phyloP scores from a whole-genome alignment of 257 asterid genomes.

The Salvia splendens region DNA sequence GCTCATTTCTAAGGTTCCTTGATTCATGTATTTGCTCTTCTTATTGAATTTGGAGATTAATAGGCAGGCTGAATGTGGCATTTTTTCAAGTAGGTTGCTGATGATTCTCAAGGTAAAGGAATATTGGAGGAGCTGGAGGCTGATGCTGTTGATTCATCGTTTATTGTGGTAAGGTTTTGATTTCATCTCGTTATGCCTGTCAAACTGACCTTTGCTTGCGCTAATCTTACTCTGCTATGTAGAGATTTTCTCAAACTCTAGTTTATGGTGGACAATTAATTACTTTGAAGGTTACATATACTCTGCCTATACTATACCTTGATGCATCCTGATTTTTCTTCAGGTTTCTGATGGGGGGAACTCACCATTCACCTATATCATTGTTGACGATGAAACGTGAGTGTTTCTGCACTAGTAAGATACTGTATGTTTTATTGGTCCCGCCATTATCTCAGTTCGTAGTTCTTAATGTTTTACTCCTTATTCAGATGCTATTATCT shows the following conservation, averaged over 20 bases:
- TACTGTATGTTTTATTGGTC: constrained; percentile 18
- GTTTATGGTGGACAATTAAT: not conserved
- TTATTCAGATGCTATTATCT: constrained; percentile 6
- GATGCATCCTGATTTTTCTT: constrained; percentile 31
- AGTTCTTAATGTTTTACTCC: not conserved
- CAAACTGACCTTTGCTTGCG: not conserved
- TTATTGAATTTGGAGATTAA: constrained; percentile 20
- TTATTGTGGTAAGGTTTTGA: constrained; percentile 55
- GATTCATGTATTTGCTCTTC: constrained; percentile 19
- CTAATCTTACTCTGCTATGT: not conserved
- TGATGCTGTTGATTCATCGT: constrained; percentile 87
- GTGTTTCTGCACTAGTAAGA: constrained; percentile 38
- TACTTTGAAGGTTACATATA: not conserved
- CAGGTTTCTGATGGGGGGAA: constrained; percentile 94
- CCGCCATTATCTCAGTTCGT: constrained; percentile 6
- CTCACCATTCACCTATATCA: constrained; percentile 92
- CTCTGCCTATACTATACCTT: not conserved
- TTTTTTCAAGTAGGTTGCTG: constrained; percentile 65
- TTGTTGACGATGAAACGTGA: constrained; percentile 91
- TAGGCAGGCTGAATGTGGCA: constrained; percentile 5
- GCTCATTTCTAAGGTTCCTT: constrained; percentile 76
- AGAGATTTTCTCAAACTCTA: not conserved
- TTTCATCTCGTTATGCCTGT: constrained; percentile 11
- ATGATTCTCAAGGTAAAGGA: constrained; percentile 89
- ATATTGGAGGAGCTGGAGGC: constrained; percentile 77